Evolutionary conservation across 2,329 filamentous ascomycete species (phyloP).

Genomic region (Aureobasidium sp.): DNA sequence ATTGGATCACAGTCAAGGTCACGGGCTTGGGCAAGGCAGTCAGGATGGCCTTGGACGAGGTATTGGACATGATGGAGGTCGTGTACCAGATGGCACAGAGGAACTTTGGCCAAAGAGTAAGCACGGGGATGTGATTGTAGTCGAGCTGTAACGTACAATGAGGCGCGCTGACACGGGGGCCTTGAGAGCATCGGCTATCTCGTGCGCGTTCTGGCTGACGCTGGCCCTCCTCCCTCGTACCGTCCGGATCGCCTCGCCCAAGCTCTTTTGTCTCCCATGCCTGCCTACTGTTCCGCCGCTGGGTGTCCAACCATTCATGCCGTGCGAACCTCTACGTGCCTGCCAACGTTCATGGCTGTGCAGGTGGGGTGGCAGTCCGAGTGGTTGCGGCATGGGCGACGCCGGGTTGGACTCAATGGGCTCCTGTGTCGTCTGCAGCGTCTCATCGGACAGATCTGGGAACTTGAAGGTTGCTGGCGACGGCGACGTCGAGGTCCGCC

Average conservation of each 20-base stretch:
- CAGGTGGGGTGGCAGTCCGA: slow-evolving; percentile 25
- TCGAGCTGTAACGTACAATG: slow-evolving; percentile 51
- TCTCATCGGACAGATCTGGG: slow-evolving; percentile 35
- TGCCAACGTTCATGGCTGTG: slow-evolving; percentile 51
- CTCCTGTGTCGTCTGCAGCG: slow-evolving; percentile 28
- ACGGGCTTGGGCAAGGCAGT: slow-evolving; percentile 85
- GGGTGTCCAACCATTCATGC: slow-evolving; percentile 3
- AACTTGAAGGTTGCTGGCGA: slow-evolving; percentile 32
- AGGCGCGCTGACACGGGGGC: slow-evolving; percentile 83
- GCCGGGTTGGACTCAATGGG: slow-evolving; percentile 20
- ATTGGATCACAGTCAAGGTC: slow-evolving; percentile 87
- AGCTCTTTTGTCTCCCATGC: slow-evolving; percentile 72
- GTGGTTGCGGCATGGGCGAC: slow-evolving; percentile 22
- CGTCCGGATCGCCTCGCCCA: slow-evolving; percentile 77
- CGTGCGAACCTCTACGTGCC: slow-evolving; percentile 36
- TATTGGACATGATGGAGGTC: slow-evolving; percentile 92
- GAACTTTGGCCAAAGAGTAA: slow-evolving; percentile 43
- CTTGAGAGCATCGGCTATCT: slow-evolving; percentile 82
- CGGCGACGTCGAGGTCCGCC: slow-evolving; percentile 14
- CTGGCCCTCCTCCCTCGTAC: slow-evolving; percentile 75
- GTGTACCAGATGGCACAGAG: slow-evolving; percentile 90
- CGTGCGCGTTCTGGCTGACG: slow-evolving; percentile 85
- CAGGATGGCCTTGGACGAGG: slow-evolving; percentile 93
- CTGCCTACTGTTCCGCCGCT: slow-evolving; percentile 34
- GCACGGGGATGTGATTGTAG: slow-evolving; percentile 14